Evolutionary conservation across 345 rosid species (phyloP).

Genomic region (Populus davidiana): DNA sequence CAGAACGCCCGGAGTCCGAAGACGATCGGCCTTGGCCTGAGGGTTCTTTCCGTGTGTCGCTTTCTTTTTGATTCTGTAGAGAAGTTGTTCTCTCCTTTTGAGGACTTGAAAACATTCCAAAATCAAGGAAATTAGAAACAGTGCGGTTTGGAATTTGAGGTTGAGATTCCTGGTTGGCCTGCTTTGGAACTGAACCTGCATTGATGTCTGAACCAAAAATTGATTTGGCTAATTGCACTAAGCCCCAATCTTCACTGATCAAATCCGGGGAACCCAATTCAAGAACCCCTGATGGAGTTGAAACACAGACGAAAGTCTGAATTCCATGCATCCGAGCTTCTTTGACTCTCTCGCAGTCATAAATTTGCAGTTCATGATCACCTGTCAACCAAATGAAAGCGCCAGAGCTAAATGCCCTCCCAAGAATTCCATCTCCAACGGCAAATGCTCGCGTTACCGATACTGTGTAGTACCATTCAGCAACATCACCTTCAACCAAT

Average conservation of each 20-base stretch:
- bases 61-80: conserved; percentile 7
- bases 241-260: conserved; percentile 34
- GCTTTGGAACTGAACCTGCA: background rate
- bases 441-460: conserved; percentile 37
- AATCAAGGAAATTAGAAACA: conserved; percentile 21
- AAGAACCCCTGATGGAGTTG: conserved; percentile 46
- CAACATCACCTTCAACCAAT: conserved; percentile 22
- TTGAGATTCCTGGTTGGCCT: conserved; percentile 7
- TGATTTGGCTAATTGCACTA: conserved; percentile 37
- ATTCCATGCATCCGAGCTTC: conserved; percentile 51
- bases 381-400: conserved; percentile 40
- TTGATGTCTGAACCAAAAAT: conserved; percentile 30
- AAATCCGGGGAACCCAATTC: conserved; percentile 51
- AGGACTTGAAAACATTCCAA: conserved; percentile 17
- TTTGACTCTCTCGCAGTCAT: conserved; percentile 44
- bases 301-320: conserved; percentile 41
- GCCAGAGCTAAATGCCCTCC: conserved; percentile 35
- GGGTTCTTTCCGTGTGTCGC: conserved; percentile 21
- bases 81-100: conserved; percentile 14
- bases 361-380: conserved; percentile 25
- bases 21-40: conserved; percentile 26
- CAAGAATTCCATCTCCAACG: conserved; percentile 34
- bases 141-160: background rate
- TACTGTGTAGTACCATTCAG: conserved; percentile 44
- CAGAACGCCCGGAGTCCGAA: conserved; percentile 39